Conservation (phyloP, 768 basidiomycete species). For the Termitomyces sp. region DNA sequence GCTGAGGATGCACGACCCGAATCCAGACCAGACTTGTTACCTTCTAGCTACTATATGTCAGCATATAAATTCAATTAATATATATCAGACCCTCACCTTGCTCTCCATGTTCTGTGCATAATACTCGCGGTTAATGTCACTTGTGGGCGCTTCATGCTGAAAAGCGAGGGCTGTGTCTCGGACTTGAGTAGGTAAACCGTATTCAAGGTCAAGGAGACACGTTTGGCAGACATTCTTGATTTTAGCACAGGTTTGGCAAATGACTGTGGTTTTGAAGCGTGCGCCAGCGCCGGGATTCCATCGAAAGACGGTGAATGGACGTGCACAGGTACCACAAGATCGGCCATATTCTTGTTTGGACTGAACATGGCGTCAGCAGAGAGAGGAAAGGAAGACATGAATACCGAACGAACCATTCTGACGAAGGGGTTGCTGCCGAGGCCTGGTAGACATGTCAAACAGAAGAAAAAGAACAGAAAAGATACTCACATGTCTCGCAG, state of each 20-base stretch:
- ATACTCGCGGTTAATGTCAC: conserved; percentile 96
- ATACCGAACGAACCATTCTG: conserved; percentile 66
- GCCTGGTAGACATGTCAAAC: conserved; percentile 37
- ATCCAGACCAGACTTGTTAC: conserved; percentile 61
- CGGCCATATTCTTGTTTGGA: conserved; percentile 96
- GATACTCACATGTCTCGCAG: conserved; percentile 79
- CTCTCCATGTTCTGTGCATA: conserved; percentile 89
- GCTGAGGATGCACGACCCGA: conserved; percentile 64
- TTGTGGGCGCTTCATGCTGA: conserved; percentile 86
- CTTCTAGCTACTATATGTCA: conserved; percentile 51
- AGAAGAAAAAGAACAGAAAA: conserved; percentile 2
- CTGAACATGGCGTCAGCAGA: conserved; percentile 34
- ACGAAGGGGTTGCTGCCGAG: conserved; percentile 89
- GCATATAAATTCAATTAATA: not conserved
- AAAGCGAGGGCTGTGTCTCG: conserved; percentile 90
- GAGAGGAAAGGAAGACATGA: not conserved
- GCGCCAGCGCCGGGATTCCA: conserved; percentile 96
- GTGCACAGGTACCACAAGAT: conserved; percentile 95
- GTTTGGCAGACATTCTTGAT: conserved; percentile 97
- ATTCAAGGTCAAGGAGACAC: conserved; percentile 94
- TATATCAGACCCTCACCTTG: conserved; percentile 46
- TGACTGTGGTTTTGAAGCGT: conserved; percentile 94
- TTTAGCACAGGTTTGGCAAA: conserved; percentile 97
- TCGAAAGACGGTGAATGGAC: conserved; percentile 95
- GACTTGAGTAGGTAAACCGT: conserved; percentile 93